These are phyloP conservation scores for Phoma herbarum DNA, from an alignment of 2,329 filamentous ascomycete genomes.

Conservation along the genomic window DNA sequence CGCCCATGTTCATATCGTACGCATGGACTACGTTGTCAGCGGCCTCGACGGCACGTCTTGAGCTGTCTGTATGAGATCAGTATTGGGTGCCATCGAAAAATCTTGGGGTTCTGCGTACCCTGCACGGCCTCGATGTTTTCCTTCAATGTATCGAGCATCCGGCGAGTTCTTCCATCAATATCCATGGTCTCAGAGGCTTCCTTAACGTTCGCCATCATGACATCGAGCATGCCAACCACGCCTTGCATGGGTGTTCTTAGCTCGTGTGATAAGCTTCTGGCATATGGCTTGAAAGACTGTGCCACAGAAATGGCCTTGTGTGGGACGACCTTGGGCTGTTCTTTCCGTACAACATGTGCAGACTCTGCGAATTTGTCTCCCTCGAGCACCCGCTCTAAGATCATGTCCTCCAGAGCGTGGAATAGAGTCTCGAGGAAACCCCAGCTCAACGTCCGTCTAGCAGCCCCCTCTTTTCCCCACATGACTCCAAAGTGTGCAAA, in stretches of 20 bases:
- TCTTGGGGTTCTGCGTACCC: slow-evolving; percentile 57
- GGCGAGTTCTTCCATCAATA: slow-evolving; percentile 59
- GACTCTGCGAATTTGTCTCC: slow-evolving; percentile 56
- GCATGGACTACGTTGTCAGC: slow-evolving; percentile 80
- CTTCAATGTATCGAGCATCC: slow-evolving; percentile 69
- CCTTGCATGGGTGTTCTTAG: slow-evolving; percentile 78
- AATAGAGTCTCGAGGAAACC: slow-evolving; percentile 72
- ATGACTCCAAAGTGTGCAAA: slow-evolving; percentile 76
- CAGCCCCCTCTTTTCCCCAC: slow-evolving; percentile 71
- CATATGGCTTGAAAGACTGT: slow-evolving; percentile 75
- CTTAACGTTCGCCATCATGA: slow-evolving; percentile 77
- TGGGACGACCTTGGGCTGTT: slow-evolving; percentile 58
- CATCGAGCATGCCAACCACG: slow-evolving; percentile 78
- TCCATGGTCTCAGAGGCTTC: slow-evolving; percentile 69
- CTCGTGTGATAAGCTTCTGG: slow-evolving; percentile 76
- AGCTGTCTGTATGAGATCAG: slow-evolving; percentile 64
- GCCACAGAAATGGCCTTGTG: slow-evolving; percentile 65
- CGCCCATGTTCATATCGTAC: slow-evolving; percentile 77
- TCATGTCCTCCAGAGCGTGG: slow-evolving; percentile 73
- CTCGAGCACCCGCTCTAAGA: slow-evolving; percentile 65
- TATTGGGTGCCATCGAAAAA: not conserved
- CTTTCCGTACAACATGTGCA: slow-evolving; percentile 30
- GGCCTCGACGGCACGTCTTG: slow-evolving; percentile 74
- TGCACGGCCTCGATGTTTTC: slow-evolving; percentile 76
- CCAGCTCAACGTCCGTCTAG: slow-evolving; percentile 67